Conservation (phyloP, 208 protist genomes). For the Strigomonas galati region DNA sequence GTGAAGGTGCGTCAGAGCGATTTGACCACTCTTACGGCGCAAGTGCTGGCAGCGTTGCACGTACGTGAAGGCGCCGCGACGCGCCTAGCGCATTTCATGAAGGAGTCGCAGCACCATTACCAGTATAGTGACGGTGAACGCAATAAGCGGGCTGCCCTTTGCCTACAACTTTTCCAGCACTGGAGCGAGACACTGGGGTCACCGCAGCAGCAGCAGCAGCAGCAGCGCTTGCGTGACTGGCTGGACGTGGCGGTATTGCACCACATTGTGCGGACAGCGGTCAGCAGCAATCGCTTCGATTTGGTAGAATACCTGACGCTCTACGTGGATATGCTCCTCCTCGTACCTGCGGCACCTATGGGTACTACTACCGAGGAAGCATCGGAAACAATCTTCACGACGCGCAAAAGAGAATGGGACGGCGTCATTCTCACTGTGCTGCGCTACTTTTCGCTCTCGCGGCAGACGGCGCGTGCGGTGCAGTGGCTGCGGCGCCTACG, state of each 20-base stretch:
- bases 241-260: background rate
- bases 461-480: slow-evolving; percentile 7
- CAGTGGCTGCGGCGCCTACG: slow-evolving; percentile 23
- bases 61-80: slow-evolving; percentile 8
- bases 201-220: background rate
- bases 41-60: slow-evolving; percentile 14
- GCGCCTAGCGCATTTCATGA: background rate
- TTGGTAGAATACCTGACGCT: slow-evolving; percentile 30
- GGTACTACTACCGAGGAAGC: background rate
- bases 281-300: slow-evolving; percentile 22
- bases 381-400: background rate
- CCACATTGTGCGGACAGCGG: slow-evolving; percentile 24
- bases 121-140: background rate
- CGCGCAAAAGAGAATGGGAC: background rate
- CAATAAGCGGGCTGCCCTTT: background rate
- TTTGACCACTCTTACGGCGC: slow-evolving; percentile 13
- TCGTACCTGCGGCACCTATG: slow-evolving; percentile 1
- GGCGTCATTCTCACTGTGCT: slow-evolving; percentile 1
- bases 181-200: background rate
- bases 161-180: slow-evolving; percentile 7
- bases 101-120: slow-evolving; percentile 5
- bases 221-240: background rate
- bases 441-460: background rate
- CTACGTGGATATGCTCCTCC: slow-evolving; percentile 23
- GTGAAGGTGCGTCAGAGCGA: background rate